Evolutionary conservation across 768 basidiomycete genomes (phyloP).

Genomic region (Strobilomyces dryophilus): DNA sequence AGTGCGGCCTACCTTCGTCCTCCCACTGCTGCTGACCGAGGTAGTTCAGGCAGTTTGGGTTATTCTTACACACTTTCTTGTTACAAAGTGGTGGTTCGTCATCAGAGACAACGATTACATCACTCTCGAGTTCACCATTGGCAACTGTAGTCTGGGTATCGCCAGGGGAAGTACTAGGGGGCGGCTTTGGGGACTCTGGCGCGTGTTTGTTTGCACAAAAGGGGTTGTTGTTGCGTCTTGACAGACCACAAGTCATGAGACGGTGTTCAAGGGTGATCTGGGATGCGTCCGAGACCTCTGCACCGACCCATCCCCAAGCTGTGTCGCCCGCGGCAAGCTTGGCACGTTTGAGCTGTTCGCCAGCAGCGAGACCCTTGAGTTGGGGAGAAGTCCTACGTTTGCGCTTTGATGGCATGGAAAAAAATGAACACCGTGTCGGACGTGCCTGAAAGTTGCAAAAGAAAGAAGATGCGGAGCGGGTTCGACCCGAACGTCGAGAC

Average conservation of each 20-base stretch:
- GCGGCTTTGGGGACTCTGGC: constrained; percentile 17
- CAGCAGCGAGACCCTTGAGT: constrained; percentile 52
- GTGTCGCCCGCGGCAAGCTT: constrained; percentile 45
- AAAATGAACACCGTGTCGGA: background rate
- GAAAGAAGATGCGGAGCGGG: constrained; percentile 10
- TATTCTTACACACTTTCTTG: constrained; percentile 64
- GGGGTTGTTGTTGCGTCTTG: constrained; percentile 42
- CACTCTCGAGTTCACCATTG: constrained; percentile 50
- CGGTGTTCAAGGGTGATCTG: constrained; percentile 67
- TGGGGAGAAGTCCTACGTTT: constrained; percentile 47
- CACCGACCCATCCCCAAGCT: constrained; percentile 81
- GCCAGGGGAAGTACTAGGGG: constrained; percentile 1
- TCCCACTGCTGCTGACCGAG: constrained; percentile 84
- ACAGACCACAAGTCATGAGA: constrained; percentile 65
- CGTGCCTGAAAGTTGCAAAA: constrained; percentile 1
- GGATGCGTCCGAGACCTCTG: constrained; percentile 51
- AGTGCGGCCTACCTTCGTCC: constrained; percentile 47
- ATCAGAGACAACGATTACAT: constrained; percentile 69
- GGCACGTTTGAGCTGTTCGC: constrained; percentile 58
- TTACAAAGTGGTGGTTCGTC: constrained; percentile 55
- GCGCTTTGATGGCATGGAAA: constrained; percentile 53
- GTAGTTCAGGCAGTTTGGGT: constrained; percentile 86
- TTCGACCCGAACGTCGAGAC: constrained; percentile 1
- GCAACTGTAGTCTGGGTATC: constrained; percentile 13
- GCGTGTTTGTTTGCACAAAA: constrained; percentile 60